These are phyloP conservation scores for Xylaria cubensis DNA, from an alignment of 495 filamentous ascomycete species.

Conservation along the genomic window DNA sequence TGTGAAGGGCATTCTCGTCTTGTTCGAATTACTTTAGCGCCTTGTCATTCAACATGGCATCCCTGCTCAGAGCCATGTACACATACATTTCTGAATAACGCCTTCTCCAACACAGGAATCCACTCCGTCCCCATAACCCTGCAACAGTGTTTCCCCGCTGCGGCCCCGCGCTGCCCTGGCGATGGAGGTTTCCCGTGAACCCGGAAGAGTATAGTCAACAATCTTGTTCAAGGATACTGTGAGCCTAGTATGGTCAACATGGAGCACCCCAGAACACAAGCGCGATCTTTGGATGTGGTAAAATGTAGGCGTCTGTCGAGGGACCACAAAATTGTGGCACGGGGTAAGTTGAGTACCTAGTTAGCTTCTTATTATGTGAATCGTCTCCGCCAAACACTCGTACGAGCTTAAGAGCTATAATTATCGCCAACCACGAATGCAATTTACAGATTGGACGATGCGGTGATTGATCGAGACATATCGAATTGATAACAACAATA, in stretches of 20 bases:
- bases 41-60: constrained; percentile 15
- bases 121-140: constrained; percentile 16
- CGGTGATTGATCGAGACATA: constrained; percentile 9
- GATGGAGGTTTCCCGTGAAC: constrained; percentile 25
- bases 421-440: constrained; percentile 4
- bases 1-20: neutral
- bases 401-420: constrained; percentile 8
- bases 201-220: constrained; percentile 26
- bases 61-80: constrained; percentile 13
- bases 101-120: constrained; percentile 28
- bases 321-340: constrained; percentile 20
- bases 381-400: constrained; percentile 14
- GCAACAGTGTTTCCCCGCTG: constrained; percentile 27
- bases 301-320: constrained; percentile 4
- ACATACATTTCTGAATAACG: constrained; percentile 20
- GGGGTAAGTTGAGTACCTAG: constrained; percentile 12
- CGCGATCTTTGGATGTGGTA: constrained; percentile 22
- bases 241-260: constrained; percentile 22
- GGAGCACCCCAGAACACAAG: constrained; percentile 24
- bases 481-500: neutral
- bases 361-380: constrained; percentile 23
- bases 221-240: constrained; percentile 8
- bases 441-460: neutral
- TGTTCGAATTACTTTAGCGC: constrained; percentile 2
- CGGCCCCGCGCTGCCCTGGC: constrained; percentile 28